Base-by-base conservation (phyloP, 2,329 filamentous ascomycete genomes). In the Fusarium duplospermum region DNA sequence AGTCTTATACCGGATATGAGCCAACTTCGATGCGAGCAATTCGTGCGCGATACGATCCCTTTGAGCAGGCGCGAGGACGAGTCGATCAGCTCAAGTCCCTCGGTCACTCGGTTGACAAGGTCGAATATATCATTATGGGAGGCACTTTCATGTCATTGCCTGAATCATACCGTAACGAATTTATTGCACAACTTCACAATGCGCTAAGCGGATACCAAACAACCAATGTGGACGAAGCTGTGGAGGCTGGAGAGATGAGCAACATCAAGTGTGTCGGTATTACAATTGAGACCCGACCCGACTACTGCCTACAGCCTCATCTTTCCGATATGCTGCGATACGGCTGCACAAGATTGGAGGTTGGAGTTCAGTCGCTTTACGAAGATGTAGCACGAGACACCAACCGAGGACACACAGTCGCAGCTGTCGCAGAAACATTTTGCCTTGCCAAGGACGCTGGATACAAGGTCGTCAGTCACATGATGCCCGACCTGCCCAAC, bases 41-140 rank as follows among this genome's bases (percentile, higher is more conserved):
- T 76, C 93, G 97, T 71, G 96, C 96, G 35, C 91, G 97, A 60
- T 99, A 99, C 81, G 97, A 99, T 80, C 96, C 96, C 0, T 99
- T 98, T 78, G 96, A 99, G 83, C 96, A 99, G 86, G 96, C 96
- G 18, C 90, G 96, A 81, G 96, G 96, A 47, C 91, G 96, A 76
- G 96, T 99, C 7, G 97, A 99, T 78, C 96, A 99, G 85, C 94
- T 99, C 80, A 97, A 97, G 83, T 93, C 94, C 2, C 88, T 99
- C 0, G 96, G 96, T 1, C 96, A 99, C 83, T 98, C 94, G 54
- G 96, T 99, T 57, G 96, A 99, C 85, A 99, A 99, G 83, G 96
- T 99, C 27, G 96, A 99, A 86, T 99, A 98, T 83, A 99, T 99
- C 81, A 98, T 99, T 81, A 99, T 99, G 96, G 96, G 96, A 69